Evolutionary conservation across 106 monocot genomes (phyloP).

Genomic region (Vanilla planifolia): DNA sequence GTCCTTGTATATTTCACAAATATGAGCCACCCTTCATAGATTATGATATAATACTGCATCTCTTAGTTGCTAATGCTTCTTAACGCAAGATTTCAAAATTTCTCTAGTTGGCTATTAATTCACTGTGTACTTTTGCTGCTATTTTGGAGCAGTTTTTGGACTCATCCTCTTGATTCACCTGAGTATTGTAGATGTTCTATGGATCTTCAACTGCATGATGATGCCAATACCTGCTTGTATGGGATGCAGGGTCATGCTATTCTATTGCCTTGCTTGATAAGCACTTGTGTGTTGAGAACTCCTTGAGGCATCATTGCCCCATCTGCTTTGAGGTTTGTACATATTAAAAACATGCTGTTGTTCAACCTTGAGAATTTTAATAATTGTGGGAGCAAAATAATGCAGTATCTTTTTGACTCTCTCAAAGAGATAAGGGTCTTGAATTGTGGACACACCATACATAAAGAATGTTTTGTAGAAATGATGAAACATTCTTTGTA

Average conservation of each 20-base stretch:
- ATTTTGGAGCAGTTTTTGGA: no score
- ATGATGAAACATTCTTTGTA: constrained; percentile 80
- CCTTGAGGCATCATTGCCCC: constrained; percentile 77
- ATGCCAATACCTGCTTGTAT: neutral
- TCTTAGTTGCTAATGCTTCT: no score
- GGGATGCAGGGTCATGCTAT: constrained; percentile 60
- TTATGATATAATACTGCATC: no score
- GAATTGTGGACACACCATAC: constrained; percentile 89
- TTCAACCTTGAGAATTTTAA: constrained; percentile 1
- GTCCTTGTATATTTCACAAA: no score
- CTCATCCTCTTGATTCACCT: no score
- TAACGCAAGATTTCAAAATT: no score
- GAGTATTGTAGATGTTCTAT: neutral
- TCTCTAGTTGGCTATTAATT: no score
- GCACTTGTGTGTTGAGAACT: constrained; percentile 72
- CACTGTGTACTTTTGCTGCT: no score
- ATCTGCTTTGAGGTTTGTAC: constrained; percentile 74
- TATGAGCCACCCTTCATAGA: no score
- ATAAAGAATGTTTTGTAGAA: constrained; percentile 50
- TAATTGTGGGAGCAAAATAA: constrained; percentile 15
- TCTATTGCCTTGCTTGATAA: constrained; percentile 38
- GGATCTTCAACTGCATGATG: neutral
- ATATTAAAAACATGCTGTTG: constrained; percentile 5
- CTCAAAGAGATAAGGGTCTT: constrained; percentile 68
- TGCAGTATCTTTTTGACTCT: constrained; percentile 94